phyloP scores from a whole-genome alignment of 169 alveolate species.

The Theileria orientalis region DNA sequence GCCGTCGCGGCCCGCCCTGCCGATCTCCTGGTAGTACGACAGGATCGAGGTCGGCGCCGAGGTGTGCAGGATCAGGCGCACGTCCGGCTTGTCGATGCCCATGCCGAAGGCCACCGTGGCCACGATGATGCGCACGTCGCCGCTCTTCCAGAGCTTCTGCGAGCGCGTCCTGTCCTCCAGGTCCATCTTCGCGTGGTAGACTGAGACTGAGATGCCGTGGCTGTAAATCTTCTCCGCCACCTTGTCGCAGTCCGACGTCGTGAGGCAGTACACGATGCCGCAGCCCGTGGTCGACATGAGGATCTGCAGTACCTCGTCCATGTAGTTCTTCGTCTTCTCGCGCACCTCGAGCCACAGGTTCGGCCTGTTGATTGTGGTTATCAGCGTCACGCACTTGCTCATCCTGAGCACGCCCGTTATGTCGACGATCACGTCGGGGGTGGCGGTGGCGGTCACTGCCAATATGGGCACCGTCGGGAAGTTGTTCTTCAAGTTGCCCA shows the following conservation, averaged over 20 bases:
- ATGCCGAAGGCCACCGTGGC: conserved; percentile 99
- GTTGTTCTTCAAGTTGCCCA: conserved; percentile 78
- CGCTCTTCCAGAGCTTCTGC: conserved; percentile 89
- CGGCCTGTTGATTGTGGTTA: conserved; percentile 66
- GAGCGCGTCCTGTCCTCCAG: conserved; percentile 72
- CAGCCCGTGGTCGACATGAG: conserved; percentile 54
- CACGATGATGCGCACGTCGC: conserved; percentile 89
- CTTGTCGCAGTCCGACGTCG: conserved; percentile 92
- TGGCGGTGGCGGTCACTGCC: conserved; percentile 98
- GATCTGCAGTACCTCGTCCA: conserved; percentile 66
- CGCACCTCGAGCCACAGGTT: conserved; percentile 87
- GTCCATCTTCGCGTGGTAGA: conserved; percentile 82
- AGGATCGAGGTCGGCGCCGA: conserved; percentile 94
- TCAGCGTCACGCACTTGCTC: conserved; percentile 66
- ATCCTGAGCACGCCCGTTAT: conserved; percentile 84
- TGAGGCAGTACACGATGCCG: conserved; percentile 90
- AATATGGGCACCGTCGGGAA: conserved; percentile 91
- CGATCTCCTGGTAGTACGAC: conserved; percentile 93
- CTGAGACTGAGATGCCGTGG: conserved; percentile 78
- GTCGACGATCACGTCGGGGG: conserved; percentile 91
- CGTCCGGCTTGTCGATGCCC: conserved; percentile 99
- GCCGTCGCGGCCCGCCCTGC: conserved; percentile 99
- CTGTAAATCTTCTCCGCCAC: conserved; percentile 83
- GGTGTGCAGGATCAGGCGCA: conserved; percentile 93
- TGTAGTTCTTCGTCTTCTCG: conserved; percentile 40